Percentiles rank a stretch among this genome's conserved stretches.
Conservation (phyloP, 768 basidiomycete genomes). For the Psilocybe subaeruginosa region DNA sequence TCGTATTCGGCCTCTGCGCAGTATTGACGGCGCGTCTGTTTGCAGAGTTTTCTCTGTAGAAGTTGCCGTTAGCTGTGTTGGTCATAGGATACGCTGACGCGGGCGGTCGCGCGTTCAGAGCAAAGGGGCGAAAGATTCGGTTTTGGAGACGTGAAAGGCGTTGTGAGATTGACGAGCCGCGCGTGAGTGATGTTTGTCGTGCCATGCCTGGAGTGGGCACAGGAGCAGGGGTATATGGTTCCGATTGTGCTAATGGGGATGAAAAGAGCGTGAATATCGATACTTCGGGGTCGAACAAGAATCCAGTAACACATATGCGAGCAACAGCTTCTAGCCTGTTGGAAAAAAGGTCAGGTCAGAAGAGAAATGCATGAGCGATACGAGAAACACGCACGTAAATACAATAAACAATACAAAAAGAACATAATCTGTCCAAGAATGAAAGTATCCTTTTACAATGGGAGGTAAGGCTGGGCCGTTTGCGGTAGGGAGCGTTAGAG, state of each 20-base stretch:
- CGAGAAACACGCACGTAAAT: constrained; percentile 71
- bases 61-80: constrained; percentile 8
- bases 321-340: constrained; percentile 83
- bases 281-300: constrained; percentile 84
- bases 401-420: constrained; percentile 83
- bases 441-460: constrained; percentile 73
- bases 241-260: constrained; percentile 32
- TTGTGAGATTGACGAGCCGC: constrained; percentile 49
- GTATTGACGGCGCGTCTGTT: constrained; percentile 30
- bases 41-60: constrained; percentile 27
- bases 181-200: constrained; percentile 41
- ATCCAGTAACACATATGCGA: constrained; percentile 87
- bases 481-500: constrained; percentile 55
- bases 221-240: constrained; percentile 31
- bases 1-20: constrained; percentile 38
- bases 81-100: constrained; percentile 29
- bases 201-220: constrained; percentile 31
- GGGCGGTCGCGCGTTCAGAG: constrained; percentile 36
- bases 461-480: constrained; percentile 43
- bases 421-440: constrained; percentile 85
- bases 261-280: constrained; percentile 53
- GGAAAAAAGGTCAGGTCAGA: constrained; percentile 12
- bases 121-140: constrained; percentile 59
- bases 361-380: background rate
- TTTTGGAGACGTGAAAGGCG: constrained; percentile 45